These are phyloP conservation scores for Picochlorum sp. DNA, from an alignment of 139 green algal species.

Conservation along the genomic window DNA sequence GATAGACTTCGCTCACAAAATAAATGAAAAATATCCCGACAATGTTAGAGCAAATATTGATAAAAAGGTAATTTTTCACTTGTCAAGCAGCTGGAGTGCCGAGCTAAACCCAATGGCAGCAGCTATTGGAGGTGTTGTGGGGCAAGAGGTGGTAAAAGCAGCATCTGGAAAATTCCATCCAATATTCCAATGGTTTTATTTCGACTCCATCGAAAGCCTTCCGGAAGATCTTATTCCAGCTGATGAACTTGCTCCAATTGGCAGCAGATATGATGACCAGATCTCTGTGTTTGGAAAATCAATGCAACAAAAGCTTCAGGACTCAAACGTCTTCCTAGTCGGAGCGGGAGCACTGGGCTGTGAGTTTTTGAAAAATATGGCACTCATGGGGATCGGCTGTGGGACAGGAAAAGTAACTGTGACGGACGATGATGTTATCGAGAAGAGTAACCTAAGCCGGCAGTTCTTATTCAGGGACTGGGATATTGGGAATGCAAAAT, in stretches of 20 bases:
- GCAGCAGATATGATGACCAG: conserved; percentile 73
- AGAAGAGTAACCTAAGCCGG: conserved; percentile 93
- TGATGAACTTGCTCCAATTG: conserved; percentile 26
- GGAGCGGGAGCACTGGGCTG: conserved; percentile 93
- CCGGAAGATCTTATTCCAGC: conserved; percentile 23
- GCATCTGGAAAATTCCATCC: conserved; percentile 93
- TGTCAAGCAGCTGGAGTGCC: conserved; percentile 42
- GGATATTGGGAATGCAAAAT: conserved; percentile 91
- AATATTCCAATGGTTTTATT: conserved; percentile 88
- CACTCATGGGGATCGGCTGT: conserved; percentile 81
- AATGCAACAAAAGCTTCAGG: conserved; percentile 58
- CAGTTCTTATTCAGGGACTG: conserved; percentile 98
- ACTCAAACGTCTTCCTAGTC: conserved; percentile 84
- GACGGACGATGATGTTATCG: conserved; percentile 96
- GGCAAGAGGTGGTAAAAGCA: conserved; percentile 97
- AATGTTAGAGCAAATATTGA: conserved; percentile 39
- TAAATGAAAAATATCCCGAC: conserved; percentile 38
- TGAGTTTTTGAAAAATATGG: conserved; percentile 98
- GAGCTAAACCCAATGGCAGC: conserved; percentile 88
- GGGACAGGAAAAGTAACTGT: conserved; percentile 44
- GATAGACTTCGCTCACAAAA: conserved; percentile 31
- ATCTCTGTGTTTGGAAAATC: conserved; percentile 74
- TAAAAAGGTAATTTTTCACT: conserved; percentile 36
- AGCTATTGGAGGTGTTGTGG: conserved; percentile 92
- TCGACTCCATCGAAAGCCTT: conserved; percentile 74